phyloP scores from a whole-genome alignment of 805 yeast genomes.

The Cyberlindnera meyerae region DNA sequence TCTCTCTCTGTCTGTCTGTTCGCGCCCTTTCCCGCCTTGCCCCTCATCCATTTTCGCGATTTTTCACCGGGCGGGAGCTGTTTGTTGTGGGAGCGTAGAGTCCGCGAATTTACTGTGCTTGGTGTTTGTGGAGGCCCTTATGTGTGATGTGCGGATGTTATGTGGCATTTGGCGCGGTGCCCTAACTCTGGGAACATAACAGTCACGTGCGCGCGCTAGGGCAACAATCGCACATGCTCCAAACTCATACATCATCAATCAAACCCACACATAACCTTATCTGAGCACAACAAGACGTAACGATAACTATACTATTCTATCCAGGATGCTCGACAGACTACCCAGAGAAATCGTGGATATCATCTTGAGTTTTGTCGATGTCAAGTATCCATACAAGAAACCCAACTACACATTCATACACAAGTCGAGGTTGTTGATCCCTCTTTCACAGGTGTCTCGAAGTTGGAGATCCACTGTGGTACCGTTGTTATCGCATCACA shows the following conservation, averaged over 20 bases:
- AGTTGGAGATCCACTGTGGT: constrained; percentile 7
- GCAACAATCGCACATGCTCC: too few relatives aligned
- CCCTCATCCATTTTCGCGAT: too few relatives aligned
- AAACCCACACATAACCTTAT: too few relatives aligned
- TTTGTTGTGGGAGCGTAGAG: neutral
- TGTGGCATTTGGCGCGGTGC: neutral
- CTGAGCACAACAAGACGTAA: too few relatives aligned
- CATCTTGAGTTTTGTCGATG: constrained; percentile 3
- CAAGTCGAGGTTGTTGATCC: constrained; percentile 1
- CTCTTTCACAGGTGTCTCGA: constrained; percentile 12
- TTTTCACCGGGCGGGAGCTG: neutral
- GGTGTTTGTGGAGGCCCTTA: too few relatives aligned
- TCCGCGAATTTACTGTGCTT: too few relatives aligned
- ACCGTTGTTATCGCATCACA: constrained; percentile 6
- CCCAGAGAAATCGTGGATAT: constrained; percentile 13
- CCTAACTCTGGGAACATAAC: too few relatives aligned
- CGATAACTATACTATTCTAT: too few relatives aligned
- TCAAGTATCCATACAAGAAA: neutral
- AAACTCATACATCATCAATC: too few relatives aligned
- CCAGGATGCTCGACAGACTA: constrained; percentile 9
- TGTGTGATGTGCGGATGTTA: constrained; percentile 10
- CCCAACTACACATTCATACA: constrained; percentile 16
- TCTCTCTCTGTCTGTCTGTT: too few relatives aligned
- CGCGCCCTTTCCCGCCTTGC: constrained; percentile 4
- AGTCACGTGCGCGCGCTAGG: constrained; percentile 6